Base-by-base conservation (phyloP, 129 eudicot species). In the Helianthus tuberosus region DNA sequence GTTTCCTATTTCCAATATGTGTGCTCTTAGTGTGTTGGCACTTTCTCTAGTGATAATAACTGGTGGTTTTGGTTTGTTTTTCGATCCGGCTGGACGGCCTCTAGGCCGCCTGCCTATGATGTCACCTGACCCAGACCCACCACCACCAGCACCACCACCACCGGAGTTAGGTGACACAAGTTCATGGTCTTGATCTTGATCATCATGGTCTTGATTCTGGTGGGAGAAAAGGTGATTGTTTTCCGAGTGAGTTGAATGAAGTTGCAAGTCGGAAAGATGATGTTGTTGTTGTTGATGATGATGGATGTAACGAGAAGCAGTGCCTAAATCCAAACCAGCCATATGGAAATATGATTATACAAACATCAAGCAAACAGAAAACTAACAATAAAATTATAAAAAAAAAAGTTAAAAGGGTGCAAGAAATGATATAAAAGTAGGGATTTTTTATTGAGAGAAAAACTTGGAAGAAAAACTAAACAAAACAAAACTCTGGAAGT, bases 271-370 rank as follows among this genome's bases (percentile, higher is more conserved):
- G n/a, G 85, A 81, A 50, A 64, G 81, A 36, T 67, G 81, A 36
- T 67, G 80, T 29, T 80, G 80, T 11, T 80, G 77, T 8, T 71
- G 75, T 0, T 71, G 66, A 2, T 71, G 66, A n/a, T 64, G 85
- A 54, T 81, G 85, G 49, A 75, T 64, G 85, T 69, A 81, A 54
- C 80, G 85, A 54, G 85, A 75, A 81, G 81, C 68, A 48, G 85
- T 75, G 80, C 85, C 73, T 69, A 81, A 81, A 75, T 81, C 81
- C 72, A 81, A 75, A 62, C 85, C 85, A 75, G 81, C 85, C 85
- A 81, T 32, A 32, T 81, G 72, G 68, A 74, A 16, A 55, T n/a
- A 43, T 64, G 44, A 68, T 68, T 68, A 68, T 66, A 78, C 66
- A 66, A 81, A 81, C 80, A 81, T 75, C 63, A 81, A 81, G 72